Base-by-base conservation (phyloP, 768 basidiomycete species). In the Kwoniella dendrophila region DNA sequence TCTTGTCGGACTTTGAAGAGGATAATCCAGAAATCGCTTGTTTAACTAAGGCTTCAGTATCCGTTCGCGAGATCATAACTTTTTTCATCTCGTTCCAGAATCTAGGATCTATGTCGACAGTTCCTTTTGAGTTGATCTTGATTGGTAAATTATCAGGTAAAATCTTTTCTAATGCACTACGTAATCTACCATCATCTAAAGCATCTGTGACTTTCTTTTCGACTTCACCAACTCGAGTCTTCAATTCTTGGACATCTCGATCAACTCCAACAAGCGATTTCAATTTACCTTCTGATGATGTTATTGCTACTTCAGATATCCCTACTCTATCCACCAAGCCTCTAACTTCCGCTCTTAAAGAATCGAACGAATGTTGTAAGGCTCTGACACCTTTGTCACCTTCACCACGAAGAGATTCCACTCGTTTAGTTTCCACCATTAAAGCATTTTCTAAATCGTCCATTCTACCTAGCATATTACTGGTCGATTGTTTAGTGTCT, bases 81-180 rank as follows among this genome's bases (percentile, higher is more conserved):
- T 72, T 75, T 58, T 78, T 76, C 63, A 82, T 73, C 52, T 80
- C 75, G 18, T 66, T 69, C 81, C 81, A 82, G 75, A 82, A 82
- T 20, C 63, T 59, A 6, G 81, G 81, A 43, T 81, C 80, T 56
- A 82, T 73, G 34, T 73, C 71, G 29, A 75, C 51, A 1, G 43
- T 51, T 22, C 73, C 73, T 12, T 49, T 14, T 0, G 60, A 36
- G 20, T 71, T 73, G 32, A 79, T 60, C 30, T 57, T 47, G 24
- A 81, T 75, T 1, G 81, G 81, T 44, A 82, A 63, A n/a, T 64
- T 57, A n/a, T 71, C 55, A 10, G 82, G 82, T 41, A 82, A 62
- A 32, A 79, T 71, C 56, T 69, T 59, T 49, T 80, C 80, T 53
- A 82, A 71, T 1, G 76, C 73, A 6, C 68, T 60, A 16, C 72